Conservation (phyloP, 495 filamentous ascomycete species). For the Neurospora sp. region DNA sequence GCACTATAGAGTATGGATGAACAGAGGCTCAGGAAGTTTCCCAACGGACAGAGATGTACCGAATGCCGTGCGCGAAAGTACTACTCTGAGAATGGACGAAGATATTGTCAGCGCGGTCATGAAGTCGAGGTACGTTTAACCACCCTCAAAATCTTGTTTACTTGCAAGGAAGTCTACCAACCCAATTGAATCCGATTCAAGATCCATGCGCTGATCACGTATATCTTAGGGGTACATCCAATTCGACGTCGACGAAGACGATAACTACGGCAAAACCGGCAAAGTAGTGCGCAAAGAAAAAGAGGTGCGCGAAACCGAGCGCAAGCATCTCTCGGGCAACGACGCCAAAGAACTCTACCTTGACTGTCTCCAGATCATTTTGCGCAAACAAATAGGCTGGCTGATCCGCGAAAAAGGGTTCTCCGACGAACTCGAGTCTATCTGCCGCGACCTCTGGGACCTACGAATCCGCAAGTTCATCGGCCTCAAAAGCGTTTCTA, state of each 20-base stretch:
- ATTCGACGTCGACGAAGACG: constrained; percentile 61
- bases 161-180: not conserved
- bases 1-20: not conserved
- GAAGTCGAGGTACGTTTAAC: constrained; percentile 32
- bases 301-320: constrained; percentile 44
- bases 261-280: constrained; percentile 60
- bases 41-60: constrained; percentile 32
- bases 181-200: not conserved
- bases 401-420: constrained; percentile 34
- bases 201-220: not conserved
- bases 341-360: constrained; percentile 69
- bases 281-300: constrained; percentile 31
- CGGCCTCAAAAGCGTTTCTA: constrained; percentile 16
- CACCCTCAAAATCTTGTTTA: not conserved
- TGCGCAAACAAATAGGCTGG: constrained; percentile 32
- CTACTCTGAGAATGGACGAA: constrained; percentile 38
- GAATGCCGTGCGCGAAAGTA: constrained; percentile 39
- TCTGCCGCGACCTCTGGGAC: constrained; percentile 43
- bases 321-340: constrained; percentile 51
- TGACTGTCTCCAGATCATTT: constrained; percentile 73
- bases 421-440: constrained; percentile 34
- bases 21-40: constrained; percentile 20
- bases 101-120: constrained; percentile 46
- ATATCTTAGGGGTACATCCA: constrained; percentile 32
- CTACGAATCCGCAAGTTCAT: constrained; percentile 32